phyloP scores from a whole-genome alignment of 768 basidiomycete species.

The Leccinum subtestaceum region DNA sequence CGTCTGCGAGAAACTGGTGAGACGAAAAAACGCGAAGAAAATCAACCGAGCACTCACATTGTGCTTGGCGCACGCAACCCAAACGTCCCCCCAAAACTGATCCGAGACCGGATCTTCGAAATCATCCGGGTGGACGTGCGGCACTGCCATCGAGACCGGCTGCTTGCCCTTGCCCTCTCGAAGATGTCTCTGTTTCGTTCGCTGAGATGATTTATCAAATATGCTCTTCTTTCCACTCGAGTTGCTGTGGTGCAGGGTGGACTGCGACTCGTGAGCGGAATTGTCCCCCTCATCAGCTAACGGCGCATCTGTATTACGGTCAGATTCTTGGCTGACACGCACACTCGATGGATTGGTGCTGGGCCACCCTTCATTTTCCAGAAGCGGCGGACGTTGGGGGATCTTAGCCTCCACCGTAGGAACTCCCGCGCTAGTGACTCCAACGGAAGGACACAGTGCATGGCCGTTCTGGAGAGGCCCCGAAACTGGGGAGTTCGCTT shows the following conservation, averaged over 20 bases:
- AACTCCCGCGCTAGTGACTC: constrained; percentile 60
- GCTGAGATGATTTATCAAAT: constrained; percentile 45
- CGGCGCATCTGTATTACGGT: neutral
- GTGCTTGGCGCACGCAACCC: constrained; percentile 83
- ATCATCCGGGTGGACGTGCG: constrained; percentile 66
- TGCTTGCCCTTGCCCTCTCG: constrained; percentile 51
- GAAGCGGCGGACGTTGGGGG: constrained; percentile 44
- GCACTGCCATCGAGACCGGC: constrained; percentile 66
- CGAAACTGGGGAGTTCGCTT: neutral
- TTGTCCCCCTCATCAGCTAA: constrained; percentile 40
- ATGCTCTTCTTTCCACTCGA: constrained; percentile 48
- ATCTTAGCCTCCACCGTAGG: constrained; percentile 71
- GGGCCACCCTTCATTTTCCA: constrained; percentile 28
- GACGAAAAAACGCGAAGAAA: neutral
- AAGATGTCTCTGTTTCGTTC: constrained; percentile 55
- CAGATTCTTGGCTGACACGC: constrained; percentile 15
- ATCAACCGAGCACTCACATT: constrained; percentile 57
- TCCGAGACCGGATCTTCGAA: constrained; percentile 91
- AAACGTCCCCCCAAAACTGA: constrained; percentile 85
- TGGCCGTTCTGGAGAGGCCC: constrained; percentile 46
- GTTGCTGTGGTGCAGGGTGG: constrained; percentile 43
- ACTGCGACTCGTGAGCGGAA: constrained; percentile 46
- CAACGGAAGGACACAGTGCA: constrained; percentile 49
- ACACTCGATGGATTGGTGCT: constrained; percentile 28
- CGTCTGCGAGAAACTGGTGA: constrained; percentile 52